Conservation (phyloP, 257 asterid genomes). For the Cynanchum wilfordii region DNA sequence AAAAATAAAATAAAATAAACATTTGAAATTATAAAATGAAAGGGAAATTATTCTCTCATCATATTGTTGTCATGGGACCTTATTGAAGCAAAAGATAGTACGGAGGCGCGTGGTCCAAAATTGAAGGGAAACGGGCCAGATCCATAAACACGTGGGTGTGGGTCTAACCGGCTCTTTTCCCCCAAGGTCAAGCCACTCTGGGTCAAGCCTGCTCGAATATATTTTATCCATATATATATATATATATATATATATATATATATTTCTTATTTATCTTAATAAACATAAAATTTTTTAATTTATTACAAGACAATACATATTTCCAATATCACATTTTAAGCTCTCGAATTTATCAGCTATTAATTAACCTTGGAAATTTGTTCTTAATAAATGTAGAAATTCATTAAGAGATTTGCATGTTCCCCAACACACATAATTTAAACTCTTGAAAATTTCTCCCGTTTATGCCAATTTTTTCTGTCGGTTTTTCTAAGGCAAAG, state of each 20-base stretch:
- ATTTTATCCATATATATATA: too few species aligned
- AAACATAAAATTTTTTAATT: too few species aligned
- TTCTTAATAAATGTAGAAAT: background rate
- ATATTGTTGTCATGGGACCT: background rate
- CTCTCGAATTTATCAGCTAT: background rate
- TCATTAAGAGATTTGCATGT: background rate
- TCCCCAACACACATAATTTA: background rate
- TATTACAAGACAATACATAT: background rate
- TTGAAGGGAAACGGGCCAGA: conserved; percentile 5
- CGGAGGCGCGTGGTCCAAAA: conserved; percentile 6
- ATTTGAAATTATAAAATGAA: too few species aligned
- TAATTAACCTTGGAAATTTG: background rate
- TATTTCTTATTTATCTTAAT: too few species aligned
- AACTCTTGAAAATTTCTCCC: background rate
- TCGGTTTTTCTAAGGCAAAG: background rate
- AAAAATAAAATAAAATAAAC: too few species aligned
- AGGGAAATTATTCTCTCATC: background rate
- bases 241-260: too few species aligned
- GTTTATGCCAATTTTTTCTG: background rate
- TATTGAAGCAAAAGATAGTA: background rate
- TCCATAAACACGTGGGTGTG: conserved; percentile 6
- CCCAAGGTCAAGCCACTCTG: too few species aligned
- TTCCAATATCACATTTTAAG: background rate
- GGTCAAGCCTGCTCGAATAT: too few species aligned
- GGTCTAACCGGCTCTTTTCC: background rate